Evolutionary conservation across 495 filamentous ascomycete species (phyloP).

Genomic region (Hyaloscypha hepaticicola): DNA sequence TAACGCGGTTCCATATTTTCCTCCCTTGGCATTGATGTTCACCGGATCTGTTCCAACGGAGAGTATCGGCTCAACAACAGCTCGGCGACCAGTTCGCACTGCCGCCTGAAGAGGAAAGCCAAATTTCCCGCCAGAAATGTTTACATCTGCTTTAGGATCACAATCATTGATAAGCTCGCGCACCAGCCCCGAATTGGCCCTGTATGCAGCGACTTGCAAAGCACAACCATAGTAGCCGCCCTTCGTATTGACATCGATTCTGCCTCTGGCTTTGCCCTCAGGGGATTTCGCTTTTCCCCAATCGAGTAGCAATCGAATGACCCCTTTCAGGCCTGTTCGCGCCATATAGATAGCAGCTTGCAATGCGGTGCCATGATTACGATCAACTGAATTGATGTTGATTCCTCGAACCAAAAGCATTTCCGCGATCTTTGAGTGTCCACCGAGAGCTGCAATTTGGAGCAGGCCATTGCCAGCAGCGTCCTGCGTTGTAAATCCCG

Average conservation of each 20-base stretch:
- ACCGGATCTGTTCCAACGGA: constrained; percentile 5
- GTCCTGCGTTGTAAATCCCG: constrained; percentile 10
- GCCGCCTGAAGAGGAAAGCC: constrained; percentile 33
- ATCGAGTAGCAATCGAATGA: constrained; percentile 21
- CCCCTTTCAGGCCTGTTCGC: constrained; percentile 17
- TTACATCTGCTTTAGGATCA: constrained; percentile 28
- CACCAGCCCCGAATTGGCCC: neutral
- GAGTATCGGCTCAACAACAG: constrained; percentile 9
- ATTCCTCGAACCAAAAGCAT: constrained; percentile 29
- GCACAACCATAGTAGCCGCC: constrained; percentile 16
- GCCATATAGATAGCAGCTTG: constrained; percentile 29
- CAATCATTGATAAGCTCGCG: constrained; percentile 25
- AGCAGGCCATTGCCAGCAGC: constrained; percentile 11
- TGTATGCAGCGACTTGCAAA: constrained; percentile 16
- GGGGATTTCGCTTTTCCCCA: constrained; percentile 2
- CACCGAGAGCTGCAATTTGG: constrained; percentile 8
- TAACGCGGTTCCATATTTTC: constrained; percentile 25
- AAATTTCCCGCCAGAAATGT: constrained; percentile 27
- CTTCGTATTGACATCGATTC: constrained; percentile 14
- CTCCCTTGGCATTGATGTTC: constrained; percentile 27
- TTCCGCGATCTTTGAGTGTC: constrained; percentile 16
- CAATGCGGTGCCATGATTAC: constrained; percentile 27
- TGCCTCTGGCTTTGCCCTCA: neutral
- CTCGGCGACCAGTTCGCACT: neutral
- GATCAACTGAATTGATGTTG: constrained; percentile 29